phyloP scores from a whole-genome alignment of 805 yeast species.

The Sugiyamaella mastotermitis region DNA sequence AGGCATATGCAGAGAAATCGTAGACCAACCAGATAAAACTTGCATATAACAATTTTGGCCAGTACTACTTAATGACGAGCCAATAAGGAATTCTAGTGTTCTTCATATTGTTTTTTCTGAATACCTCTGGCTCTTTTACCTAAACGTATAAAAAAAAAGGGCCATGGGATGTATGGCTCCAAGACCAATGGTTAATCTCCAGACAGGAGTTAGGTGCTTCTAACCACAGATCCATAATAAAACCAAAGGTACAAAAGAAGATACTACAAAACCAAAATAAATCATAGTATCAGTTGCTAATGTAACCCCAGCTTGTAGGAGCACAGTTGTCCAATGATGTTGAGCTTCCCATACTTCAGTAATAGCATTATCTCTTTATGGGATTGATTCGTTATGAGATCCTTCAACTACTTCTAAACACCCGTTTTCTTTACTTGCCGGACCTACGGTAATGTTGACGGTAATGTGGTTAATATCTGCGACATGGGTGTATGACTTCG shows the following conservation, averaged over 20 bases:
- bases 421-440: no score
- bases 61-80: constrained; percentile 68
- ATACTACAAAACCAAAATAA: constrained; percentile 76
- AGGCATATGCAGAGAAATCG: constrained; percentile 84
- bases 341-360: constrained; percentile 12
- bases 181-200: constrained; percentile 85
- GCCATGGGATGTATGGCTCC: constrained; percentile 84
- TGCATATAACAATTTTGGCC: constrained; percentile 68
- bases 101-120: constrained; percentile 63
- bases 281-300: constrained; percentile 83
- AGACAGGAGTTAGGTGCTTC: constrained; percentile 66
- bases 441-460: no score
- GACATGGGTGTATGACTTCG: no score
- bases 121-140: constrained; percentile 67
- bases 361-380: constrained; percentile 3
- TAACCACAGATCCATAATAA: constrained; percentile 72
- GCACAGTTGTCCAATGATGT: constrained; percentile 14
- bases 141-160: constrained; percentile 69
- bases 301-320: no score
- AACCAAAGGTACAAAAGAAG: constrained; percentile 80
- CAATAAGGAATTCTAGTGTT: constrained; percentile 57
- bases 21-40: constrained; percentile 83
- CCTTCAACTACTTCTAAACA: no score
- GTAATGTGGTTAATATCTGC: no score
- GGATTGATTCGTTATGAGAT: no score